Base-by-base conservation (phyloP, 2,329 filamentous ascomycete genomes). In the Lojkania enalia region DNA sequence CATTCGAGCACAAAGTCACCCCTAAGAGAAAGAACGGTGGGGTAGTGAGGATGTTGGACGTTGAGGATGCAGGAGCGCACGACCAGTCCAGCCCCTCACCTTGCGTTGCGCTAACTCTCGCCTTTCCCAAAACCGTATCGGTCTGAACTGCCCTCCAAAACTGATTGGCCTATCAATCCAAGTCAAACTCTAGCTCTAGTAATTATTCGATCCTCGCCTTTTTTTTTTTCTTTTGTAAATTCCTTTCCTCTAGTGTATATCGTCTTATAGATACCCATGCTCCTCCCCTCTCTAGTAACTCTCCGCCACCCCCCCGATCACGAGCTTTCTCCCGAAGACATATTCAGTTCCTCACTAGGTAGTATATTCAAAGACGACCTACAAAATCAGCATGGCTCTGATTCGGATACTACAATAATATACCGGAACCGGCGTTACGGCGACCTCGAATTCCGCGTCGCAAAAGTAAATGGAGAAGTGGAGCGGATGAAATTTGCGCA, bases 321-420 rank as follows among this genome's bases (percentile, higher is more conserved):
- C 72, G 23, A 64, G 49, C 44, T 62, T 60, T 35, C 72, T 42
- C 76, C 82, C 0, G 82, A 86, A 66, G 83, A 86, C 65, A 78
- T 80, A 54, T 77, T 88, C 58, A 71, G 73, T 23, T 74, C 75
- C 2, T 75, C 81, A 0, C 77, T 87, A 1, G 81, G 79, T 50
- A 75, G 83, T 51, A 80, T 88, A 63, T 87, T 87, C 71, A 78
- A 82, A 3, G 83, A 87, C 64, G 85, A 88, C 68, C 73, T 83
- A 41, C 77, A 76, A 46, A 84, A 82, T 69, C 77, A 80, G 64
- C 85, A 88, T 66, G 85, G 85, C 65, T 82, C 86, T 57, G 52
- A 67, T 23, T 70, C 77, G 1, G 72, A 79, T 37, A 77, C 81
- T 49, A 70, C 73, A 14, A 76, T 88, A 23, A 57, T 82, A 20